Evolutionary conservation across 495 filamentous ascomycete species (phyloP).

Genomic region (Hypomontagnella monticulosa): DNA sequence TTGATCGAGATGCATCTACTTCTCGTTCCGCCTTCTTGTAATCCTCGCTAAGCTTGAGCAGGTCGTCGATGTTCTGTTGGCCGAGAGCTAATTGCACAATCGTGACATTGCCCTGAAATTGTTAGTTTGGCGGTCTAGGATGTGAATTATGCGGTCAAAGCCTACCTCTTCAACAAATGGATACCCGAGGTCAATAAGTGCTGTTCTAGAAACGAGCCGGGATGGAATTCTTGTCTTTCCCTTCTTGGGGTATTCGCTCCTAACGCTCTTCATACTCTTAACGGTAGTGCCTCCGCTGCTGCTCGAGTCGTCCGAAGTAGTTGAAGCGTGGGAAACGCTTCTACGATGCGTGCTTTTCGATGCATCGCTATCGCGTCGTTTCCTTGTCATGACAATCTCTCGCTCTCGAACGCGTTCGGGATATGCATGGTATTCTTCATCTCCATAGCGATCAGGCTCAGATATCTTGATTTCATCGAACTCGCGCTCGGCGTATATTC

Average conservation of each 20-base stretch:
- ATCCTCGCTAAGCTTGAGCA: slow-evolving; percentile 82
- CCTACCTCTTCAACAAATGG: slow-evolving; percentile 86
- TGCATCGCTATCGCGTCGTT: slow-evolving; percentile 46
- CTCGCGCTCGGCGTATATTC: slow-evolving; percentile 63
- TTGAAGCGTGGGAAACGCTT: slow-evolving; percentile 51
- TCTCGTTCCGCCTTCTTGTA: slow-evolving; percentile 64
- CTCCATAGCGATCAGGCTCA: slow-evolving; percentile 72
- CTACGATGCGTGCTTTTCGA: slow-evolving; percentile 42
- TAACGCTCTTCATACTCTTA: slow-evolving; percentile 52
- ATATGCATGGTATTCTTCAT: slow-evolving; percentile 71
- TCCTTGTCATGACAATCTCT: slow-evolving; percentile 55
- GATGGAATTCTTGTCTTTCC: slow-evolving; percentile 88
- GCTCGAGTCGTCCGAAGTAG: slow-evolving; percentile 57
- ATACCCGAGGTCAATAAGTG: slow-evolving; percentile 84
- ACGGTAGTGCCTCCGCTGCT: slow-evolving; percentile 53
- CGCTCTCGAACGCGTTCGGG: slow-evolving; percentile 64
- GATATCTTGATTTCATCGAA: slow-evolving; percentile 71
- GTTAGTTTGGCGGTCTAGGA: slow-evolving; percentile 41
- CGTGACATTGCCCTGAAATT: slow-evolving; percentile 73
- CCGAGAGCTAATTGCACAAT: slow-evolving; percentile 83
- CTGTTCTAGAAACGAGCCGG: slow-evolving; percentile 76
- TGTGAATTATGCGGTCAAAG: slow-evolving; percentile 8
- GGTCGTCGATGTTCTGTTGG: slow-evolving; percentile 88
- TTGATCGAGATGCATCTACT: slow-evolving; percentile 49
- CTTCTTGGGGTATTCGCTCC: slow-evolving; percentile 76